These are phyloP conservation scores for Colletotrichum sojae DNA, from an alignment of 2,329 filamentous ascomycete species.

Conservation along the genomic window DNA sequence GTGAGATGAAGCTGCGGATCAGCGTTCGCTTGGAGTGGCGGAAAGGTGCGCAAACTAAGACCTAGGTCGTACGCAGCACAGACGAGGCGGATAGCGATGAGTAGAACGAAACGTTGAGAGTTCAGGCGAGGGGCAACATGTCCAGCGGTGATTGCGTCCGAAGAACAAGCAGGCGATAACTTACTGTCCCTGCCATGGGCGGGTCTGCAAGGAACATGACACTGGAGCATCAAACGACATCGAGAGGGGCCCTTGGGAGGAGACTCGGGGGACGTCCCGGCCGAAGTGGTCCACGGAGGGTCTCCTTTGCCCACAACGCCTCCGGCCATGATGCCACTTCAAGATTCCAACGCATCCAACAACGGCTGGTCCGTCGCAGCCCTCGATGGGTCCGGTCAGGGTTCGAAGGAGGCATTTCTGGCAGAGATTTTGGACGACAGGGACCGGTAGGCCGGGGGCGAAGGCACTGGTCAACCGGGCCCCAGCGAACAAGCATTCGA, in stretches of 20 bases:
- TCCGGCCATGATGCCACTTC: too few species aligned
- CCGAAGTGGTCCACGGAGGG: too few species aligned
- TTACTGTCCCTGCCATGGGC: too few species aligned
- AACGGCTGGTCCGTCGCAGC: background rate
- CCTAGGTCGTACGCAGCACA: conserved; percentile 4
- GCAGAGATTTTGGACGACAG: conserved; percentile 3
- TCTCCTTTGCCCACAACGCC: too few species aligned
- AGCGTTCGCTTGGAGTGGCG: too few species aligned
- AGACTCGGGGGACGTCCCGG: background rate
- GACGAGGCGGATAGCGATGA: background rate
- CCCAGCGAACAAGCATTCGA: conserved; percentile 20
- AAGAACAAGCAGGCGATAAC: too few species aligned
- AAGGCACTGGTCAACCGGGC: background rate
- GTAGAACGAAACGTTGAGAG: background rate
- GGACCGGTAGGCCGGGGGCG: conserved; percentile 1
- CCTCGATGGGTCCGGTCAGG: background rate
- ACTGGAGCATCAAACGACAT: too few species aligned
- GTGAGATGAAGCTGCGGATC: too few species aligned
- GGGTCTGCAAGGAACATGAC: too few species aligned
- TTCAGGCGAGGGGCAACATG: background rate
- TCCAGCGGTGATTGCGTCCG: background rate
- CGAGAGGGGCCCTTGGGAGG: background rate
- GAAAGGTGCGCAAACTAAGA: too few species aligned
- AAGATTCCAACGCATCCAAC: too few species aligned
- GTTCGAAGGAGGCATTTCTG: background rate